Conservation (phyloP, 495 filamentous ascomycete species). For the Tuber magnatum region DNA sequence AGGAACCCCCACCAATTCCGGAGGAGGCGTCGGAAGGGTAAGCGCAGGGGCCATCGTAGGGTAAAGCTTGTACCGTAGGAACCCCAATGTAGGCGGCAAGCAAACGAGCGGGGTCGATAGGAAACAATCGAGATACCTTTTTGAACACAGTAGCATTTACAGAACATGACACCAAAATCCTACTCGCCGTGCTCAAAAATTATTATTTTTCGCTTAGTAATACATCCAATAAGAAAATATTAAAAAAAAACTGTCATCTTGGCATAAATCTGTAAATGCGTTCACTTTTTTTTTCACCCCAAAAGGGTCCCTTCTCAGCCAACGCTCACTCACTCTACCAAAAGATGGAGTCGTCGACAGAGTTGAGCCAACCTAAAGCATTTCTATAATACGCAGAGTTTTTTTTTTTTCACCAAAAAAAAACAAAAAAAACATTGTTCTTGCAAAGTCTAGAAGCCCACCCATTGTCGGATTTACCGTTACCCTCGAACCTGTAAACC, state of each 20-base stretch:
- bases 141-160: background rate
- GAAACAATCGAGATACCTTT: background rate
- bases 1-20: conserved; percentile 9
- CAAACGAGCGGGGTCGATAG: background rate
- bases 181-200: no score
- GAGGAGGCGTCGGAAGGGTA: conserved; percentile 13
- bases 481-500: no score
- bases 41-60: conserved; percentile 24
- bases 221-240: conserved; percentile 7
- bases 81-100: background rate
- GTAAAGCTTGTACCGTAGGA: background rate
- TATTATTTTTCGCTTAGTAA: background rate
- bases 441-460: no score
- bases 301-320: no score
- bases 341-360: no score
- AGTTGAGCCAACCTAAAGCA: no score
- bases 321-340: no score
- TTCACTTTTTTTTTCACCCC: no score
- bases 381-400: no score
- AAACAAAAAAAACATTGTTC: no score
- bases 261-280: background rate
- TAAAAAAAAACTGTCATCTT: conserved; percentile 11
- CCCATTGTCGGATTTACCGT: no score
- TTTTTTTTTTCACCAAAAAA: no score
- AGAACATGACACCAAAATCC: background rate